Percentiles rank a stretch among this genome's conserved stretches.
phyloP scores from a whole-genome alignment of 805 yeast species.

The Pichia nakasei region DNA sequence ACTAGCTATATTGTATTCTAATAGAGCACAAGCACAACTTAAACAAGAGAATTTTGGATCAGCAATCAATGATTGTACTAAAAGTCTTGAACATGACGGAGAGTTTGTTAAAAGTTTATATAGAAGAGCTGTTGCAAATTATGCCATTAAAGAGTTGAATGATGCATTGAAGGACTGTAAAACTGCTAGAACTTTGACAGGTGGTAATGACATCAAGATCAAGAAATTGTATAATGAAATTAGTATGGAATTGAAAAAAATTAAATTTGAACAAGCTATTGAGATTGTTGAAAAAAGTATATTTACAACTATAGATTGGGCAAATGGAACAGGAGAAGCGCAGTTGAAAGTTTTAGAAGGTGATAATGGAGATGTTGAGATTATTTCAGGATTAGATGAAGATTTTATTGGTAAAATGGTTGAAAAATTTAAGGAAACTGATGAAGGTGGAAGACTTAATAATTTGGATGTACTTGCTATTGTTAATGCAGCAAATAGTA shows the following conservation, averaged over 20 bases:
- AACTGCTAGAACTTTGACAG: slow-evolving; percentile 40
- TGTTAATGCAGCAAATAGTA: slow-evolving; percentile 56
- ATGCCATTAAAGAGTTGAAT: slow-evolving; percentile 67
- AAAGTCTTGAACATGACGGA: slow-evolving; percentile 60
- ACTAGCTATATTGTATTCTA: slow-evolving; percentile 58
- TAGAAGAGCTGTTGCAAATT: slow-evolving; percentile 74
- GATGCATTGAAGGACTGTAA: slow-evolving; percentile 67
- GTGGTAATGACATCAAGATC: slow-evolving; percentile 67
- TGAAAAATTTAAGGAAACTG: slow-evolving; percentile 62
- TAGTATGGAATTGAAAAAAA: slow-evolving; percentile 53
- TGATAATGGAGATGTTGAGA: slow-evolving; percentile 19
- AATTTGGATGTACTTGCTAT: slow-evolving; percentile 78
- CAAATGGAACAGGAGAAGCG: slow-evolving; percentile 46
- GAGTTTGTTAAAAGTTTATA: slow-evolving; percentile 72
- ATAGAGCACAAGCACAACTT: slow-evolving; percentile 85
- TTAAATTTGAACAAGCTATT: slow-evolving; percentile 82
- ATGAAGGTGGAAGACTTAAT: slow-evolving; percentile 66
- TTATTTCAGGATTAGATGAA: slow-evolving; percentile 32
- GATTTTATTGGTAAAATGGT: slow-evolving; percentile 60
- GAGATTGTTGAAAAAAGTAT: slow-evolving; percentile 55
- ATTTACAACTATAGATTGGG: slow-evolving; percentile 39
- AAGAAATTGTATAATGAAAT: slow-evolving; percentile 53
- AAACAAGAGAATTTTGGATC: slow-evolving; percentile 80
- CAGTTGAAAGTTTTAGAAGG: slow-evolving; percentile 30
- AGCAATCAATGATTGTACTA: slow-evolving; percentile 71